Percentiles rank a stretch among this genome's conserved stretches.
Evolutionary conservation across 305 asterid species (phyloP).

Genomic region (Striga hermonthica): DNA sequence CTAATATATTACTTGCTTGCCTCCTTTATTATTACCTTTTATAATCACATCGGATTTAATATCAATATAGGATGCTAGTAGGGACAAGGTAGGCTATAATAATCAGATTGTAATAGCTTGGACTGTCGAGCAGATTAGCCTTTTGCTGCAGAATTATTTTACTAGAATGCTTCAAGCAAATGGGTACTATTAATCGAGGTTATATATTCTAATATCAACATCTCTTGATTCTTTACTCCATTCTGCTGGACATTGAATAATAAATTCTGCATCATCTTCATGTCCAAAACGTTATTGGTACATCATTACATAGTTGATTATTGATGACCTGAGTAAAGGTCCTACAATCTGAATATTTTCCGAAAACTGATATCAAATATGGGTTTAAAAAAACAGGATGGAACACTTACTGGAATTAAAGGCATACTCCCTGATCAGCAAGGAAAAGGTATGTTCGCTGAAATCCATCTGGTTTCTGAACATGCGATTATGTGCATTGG

Average conservation of each 20-base stretch:
- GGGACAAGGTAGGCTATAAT: too few relatives aligned
- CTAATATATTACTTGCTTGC: too few relatives aligned
- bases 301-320: not conserved
- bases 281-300: not conserved
- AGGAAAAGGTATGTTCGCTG: not conserved
- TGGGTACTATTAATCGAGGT: not conserved
- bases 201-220: not conserved
- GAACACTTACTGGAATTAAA: slow-evolving; percentile 15
- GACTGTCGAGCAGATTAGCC: too few relatives aligned
- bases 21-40: too few relatives aligned
- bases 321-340: not conserved
- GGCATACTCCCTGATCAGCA: not conserved
- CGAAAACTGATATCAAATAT: not conserved
- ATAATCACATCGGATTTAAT: too few relatives aligned
- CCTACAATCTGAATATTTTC: not conserved
- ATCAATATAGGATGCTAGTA: too few relatives aligned
- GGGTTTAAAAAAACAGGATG: not conserved
- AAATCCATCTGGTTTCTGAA: not conserved
- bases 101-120: too few relatives aligned
- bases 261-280: not conserved
- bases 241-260: not conserved
- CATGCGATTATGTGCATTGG: slow-evolving; percentile 7
- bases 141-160: too few relatives aligned
- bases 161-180: too few relatives aligned
- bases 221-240: not conserved